Evolutionary conservation across 305 asterid species (phyloP).

Genomic region (Fraxinus angustifolia): DNA sequence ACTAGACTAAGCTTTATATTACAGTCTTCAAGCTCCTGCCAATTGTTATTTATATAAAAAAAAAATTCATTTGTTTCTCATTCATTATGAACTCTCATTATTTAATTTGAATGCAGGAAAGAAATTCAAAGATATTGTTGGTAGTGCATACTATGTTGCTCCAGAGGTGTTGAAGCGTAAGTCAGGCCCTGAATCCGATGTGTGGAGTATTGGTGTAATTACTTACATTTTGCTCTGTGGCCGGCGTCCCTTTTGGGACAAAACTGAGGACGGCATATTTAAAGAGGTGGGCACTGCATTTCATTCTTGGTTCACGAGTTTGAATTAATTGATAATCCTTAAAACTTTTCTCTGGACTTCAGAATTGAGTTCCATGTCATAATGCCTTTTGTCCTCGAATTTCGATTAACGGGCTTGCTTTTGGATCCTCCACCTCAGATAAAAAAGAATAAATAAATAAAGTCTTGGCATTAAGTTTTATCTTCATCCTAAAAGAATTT

Average conservation of each 20-base stretch:
- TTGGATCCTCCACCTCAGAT: background rate
- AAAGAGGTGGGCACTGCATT: slow-evolving; percentile 58
- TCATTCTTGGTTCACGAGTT: background rate
- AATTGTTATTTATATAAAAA: background rate
- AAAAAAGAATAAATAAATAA: background rate
- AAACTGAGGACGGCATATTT: slow-evolving; percentile 82
- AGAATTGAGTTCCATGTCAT: background rate
- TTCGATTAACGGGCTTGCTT: background rate
- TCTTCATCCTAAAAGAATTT: background rate
- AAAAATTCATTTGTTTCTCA: background rate
- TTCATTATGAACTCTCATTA: background rate
- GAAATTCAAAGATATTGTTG: slow-evolving; percentile 75
- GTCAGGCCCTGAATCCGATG: slow-evolving; percentile 86
- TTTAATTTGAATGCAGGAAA: slow-evolving; percentile 41
- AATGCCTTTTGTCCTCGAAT: background rate
- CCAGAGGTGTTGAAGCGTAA: slow-evolving; percentile 79
- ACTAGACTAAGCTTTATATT: background rate
- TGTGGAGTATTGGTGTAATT: slow-evolving; percentile 87
- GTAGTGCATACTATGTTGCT: slow-evolving; percentile 85
- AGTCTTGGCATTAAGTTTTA: background rate
- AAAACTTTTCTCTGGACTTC: background rate
- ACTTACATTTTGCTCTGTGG: slow-evolving; percentile 83
- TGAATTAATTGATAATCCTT: background rate
- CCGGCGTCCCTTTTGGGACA: slow-evolving; percentile 96
- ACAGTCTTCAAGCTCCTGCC: background rate